phyloP scores from a whole-genome alignment of 768 basidiomycete species.

The Boletus rufocinnamomeus region DNA sequence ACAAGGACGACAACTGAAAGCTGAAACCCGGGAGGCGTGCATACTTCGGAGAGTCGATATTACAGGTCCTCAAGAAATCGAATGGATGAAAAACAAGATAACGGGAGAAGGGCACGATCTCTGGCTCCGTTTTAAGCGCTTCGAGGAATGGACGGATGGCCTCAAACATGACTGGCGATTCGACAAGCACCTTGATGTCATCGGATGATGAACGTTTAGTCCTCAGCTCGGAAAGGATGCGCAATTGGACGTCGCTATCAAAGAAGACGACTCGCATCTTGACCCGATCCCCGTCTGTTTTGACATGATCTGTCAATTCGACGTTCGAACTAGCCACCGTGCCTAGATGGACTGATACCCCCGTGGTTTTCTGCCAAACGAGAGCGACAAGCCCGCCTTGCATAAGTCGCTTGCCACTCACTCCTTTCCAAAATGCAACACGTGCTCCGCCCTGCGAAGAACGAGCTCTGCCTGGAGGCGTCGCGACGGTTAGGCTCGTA shows the following conservation, averaged over 20 bases:
- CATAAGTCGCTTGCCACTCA: slow-evolving; percentile 57
- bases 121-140: slow-evolving; percentile 57
- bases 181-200: slow-evolving; percentile 47
- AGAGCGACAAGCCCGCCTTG: slow-evolving; percentile 67
- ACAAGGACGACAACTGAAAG: slow-evolving; percentile 58
- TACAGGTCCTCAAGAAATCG: slow-evolving; percentile 35
- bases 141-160: slow-evolving; percentile 68
- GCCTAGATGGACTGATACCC: slow-evolving; percentile 55
- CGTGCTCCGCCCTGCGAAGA: slow-evolving; percentile 41
- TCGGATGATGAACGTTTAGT: slow-evolving; percentile 27
- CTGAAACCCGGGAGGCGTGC: slow-evolving; percentile 53
- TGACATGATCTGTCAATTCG: slow-evolving; percentile 51
- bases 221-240: slow-evolving; percentile 42
- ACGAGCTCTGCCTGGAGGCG: slow-evolving; percentile 60
- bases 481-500: slow-evolving; percentile 45
- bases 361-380: slow-evolving; percentile 42
- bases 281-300: slow-evolving; percentile 36
- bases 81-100: slow-evolving; percentile 51
- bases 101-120: slow-evolving; percentile 53
- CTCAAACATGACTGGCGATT: slow-evolving; percentile 67
- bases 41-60: slow-evolving; percentile 56
- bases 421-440: slow-evolving; percentile 60
- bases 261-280: slow-evolving; percentile 61
- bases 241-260: slow-evolving; percentile 55
- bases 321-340: slow-evolving; percentile 43